Base-by-base conservation (phyloP, 495 filamentous ascomycete species). In the Chaetomium fimeti region DNA sequence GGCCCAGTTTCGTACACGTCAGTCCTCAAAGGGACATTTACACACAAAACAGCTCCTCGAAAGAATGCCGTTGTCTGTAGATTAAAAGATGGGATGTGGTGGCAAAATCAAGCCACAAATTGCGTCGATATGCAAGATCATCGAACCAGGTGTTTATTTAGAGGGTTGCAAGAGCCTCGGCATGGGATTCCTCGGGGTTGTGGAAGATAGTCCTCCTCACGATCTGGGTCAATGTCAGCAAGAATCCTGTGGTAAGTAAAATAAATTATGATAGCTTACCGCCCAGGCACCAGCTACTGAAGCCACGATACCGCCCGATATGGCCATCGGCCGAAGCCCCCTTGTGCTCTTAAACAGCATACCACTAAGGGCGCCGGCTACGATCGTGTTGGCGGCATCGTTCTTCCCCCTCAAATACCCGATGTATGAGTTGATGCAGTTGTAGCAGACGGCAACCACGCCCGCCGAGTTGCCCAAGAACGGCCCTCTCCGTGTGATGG, bases 401-500 rank as follows among this genome's bases (percentile, higher is more conserved):
- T 98, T 93, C 80, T 92, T 93, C 57, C 94, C 94, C 62, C 94
- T 82, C 47, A 87, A 79, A 69, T 90, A 86, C 36, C 95, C 93
- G 64, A 97, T 86, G 22, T 84, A 87, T n/a, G 91, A 95, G 79
- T 98, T 98, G 74, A 97, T 82, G 24, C 90, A 87, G 76, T 96
- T 97, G 74, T 96, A 98, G 61, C 92, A 87, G 84, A 98, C 89
- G 15, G 94, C 94, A 36, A 98, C 85, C 28, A 97, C 92, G 59
- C 92, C 94, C 2, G 95, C 94, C 8, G 87, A 91, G 80, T 98
- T 98, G 18, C 95, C 94, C 66, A 98, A 76, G 80, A 97, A 98
- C n/a, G 94, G 94, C 9, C 94, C 94, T 76, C 94, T 80, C 69
- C 94, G 79, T 52, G 94, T 98, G 51, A 98, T 82, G 43, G 91